These are phyloP conservation scores for Fusarium dlaminii DNA, from an alignment of 2,329 filamentous ascomycete genomes.

Conservation along the genomic window DNA sequence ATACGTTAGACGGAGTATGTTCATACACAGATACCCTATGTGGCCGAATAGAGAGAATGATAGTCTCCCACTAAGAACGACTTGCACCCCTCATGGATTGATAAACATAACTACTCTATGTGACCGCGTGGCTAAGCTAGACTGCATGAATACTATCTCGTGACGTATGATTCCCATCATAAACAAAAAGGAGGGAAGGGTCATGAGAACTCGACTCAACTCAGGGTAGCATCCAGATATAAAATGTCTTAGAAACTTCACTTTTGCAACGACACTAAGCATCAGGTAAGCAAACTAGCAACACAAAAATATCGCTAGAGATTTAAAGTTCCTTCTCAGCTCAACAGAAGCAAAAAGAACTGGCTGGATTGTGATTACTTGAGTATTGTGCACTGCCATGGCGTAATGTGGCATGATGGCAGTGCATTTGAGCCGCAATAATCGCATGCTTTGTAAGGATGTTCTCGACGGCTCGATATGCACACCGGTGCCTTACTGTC, in stretches of 20 bases:
- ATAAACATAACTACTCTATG: neutral
- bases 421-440: constrained; percentile 11
- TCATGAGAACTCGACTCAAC: constrained; percentile 3
- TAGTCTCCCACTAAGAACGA: constrained; percentile 1
- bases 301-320: neutral
- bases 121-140: neutral
- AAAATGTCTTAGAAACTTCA: constrained; percentile 15
- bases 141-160: constrained; percentile 3
- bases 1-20: neutral
- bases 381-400: constrained; percentile 11
- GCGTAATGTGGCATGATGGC: constrained; percentile 19
- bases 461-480: constrained; percentile 3
- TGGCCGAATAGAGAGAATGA: constrained; percentile 8
- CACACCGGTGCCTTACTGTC: constrained; percentile 20
- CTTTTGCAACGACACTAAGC: neutral
- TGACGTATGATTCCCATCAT: neutral
- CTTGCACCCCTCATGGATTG: neutral
- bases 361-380: neutral
- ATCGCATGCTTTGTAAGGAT: constrained; percentile 10
- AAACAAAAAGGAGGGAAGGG: neutral
- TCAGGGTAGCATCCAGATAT: constrained; percentile 13
- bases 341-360: neutral
- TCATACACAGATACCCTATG: neutral
- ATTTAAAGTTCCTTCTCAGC: neutral
- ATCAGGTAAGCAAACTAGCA: neutral